Evolutionary conservation across 2,329 filamentous ascomycete species (phyloP).

Genomic region (Colletotrichum simmondsii): DNA sequence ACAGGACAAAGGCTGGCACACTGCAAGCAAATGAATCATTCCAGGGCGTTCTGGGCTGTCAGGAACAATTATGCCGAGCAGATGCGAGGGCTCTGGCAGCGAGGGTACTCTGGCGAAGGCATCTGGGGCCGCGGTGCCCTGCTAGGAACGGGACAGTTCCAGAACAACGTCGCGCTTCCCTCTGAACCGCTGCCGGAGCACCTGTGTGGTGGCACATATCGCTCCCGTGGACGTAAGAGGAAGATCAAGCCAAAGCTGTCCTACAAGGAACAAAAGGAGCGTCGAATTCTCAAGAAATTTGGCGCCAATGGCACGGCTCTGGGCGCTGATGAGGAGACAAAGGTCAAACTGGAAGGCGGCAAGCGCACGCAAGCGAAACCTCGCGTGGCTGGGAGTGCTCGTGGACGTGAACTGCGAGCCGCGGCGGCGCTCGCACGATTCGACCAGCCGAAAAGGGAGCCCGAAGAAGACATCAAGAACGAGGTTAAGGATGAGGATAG

Average conservation of each 20-base stretch:
- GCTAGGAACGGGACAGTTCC: conserved; percentile 70
- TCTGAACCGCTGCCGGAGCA: conserved; percentile 74
- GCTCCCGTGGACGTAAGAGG: conserved; percentile 63
- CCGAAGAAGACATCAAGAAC: conserved; percentile 47
- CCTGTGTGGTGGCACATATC: conserved; percentile 84
- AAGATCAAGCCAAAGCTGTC: conserved; percentile 67
- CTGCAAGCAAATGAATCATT: conserved; percentile 93
- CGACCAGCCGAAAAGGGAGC: conserved; percentile 66
- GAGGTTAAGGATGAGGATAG: conserved; percentile 46
- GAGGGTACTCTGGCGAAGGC: conserved; percentile 81
- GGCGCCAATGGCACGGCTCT: conserved; percentile 75
- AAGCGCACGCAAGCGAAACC: conserved; percentile 73
- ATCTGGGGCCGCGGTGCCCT: conserved; percentile 81
- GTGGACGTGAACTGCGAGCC: conserved; percentile 80
- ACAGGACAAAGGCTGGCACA: conserved; percentile 73
- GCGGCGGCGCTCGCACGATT: conserved; percentile 82
- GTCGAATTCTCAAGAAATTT: conserved; percentile 80
- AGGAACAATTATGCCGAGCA: conserved; percentile 78
- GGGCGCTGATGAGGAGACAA: conserved; percentile 74
- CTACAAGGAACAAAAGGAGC: conserved; percentile 79
- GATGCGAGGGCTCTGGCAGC: conserved; percentile 76
- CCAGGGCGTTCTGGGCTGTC: conserved; percentile 82
- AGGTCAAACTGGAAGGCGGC: conserved; percentile 75
- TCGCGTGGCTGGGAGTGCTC: conserved; percentile 77
- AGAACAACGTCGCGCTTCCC: conserved; percentile 60